Percentiles rank a stretch among this genome's conserved stretches.
phyloP scores from a whole-genome alignment of 2,329 filamentous ascomycete genomes.

The Fusarium ambrosium region DNA sequence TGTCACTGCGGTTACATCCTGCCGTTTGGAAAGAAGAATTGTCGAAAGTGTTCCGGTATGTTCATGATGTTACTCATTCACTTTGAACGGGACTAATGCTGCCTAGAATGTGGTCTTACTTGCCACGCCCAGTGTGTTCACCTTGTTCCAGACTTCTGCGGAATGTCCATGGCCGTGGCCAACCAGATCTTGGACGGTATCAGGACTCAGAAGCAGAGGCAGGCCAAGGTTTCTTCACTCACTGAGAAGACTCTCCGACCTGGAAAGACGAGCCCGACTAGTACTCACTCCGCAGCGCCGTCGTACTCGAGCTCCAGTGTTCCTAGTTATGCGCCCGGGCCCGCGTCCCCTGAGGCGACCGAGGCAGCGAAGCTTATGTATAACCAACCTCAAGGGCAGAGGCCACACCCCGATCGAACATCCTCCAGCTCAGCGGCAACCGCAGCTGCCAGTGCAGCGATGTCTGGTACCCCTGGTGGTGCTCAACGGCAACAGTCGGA shows the following conservation, averaged over 20 bases:
- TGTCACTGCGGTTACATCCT: conserved; percentile 98
- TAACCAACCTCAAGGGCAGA: conserved; percentile 64
- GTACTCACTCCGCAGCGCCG: conserved; percentile 51
- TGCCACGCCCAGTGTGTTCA: conserved; percentile 93
- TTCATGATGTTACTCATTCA: background rate
- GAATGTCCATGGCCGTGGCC: conserved; percentile 98
- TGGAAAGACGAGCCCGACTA: conserved; percentile 61
- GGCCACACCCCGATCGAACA: conserved; percentile 66
- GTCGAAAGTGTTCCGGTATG: conserved; percentile 88
- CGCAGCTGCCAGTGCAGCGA: conserved; percentile 69
- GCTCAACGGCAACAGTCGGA: conserved; percentile 52
- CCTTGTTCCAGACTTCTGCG: conserved; percentile 97
- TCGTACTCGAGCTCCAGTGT: conserved; percentile 52
- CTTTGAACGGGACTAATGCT: conserved; percentile 46
- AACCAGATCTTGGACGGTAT: conserved; percentile 94
- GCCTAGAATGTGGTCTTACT: conserved; percentile 86
- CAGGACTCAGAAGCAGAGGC: conserved; percentile 78
- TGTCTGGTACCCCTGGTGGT: conserved; percentile 63
- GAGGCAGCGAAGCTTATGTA: conserved; percentile 77
- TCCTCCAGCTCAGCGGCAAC: conserved; percentile 69
- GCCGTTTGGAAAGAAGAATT: conserved; percentile 94
- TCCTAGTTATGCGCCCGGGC: conserved; percentile 40
- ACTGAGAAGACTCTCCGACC: conserved; percentile 75
- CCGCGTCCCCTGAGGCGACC: conserved; percentile 63
- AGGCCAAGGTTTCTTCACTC: conserved; percentile 71